Evolutionary conservation across 805 yeast genomes (phyloP), one percentile per base, ranked within the genome.

Genomic region (Ogataea paradorogensis): DNA sequence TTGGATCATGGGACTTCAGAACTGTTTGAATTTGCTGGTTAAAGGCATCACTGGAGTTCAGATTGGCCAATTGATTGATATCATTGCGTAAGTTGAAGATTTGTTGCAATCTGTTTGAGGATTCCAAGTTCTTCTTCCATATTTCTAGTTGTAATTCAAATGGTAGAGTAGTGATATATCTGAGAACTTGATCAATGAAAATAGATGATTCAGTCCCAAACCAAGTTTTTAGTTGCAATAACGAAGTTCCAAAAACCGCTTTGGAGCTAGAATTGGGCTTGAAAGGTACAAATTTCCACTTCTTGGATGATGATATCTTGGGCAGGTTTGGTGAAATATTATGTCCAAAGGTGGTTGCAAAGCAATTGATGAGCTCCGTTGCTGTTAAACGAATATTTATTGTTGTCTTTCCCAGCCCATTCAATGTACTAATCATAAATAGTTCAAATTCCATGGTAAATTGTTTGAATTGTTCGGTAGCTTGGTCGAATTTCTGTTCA

Each of bases 71-170:
- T 5, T 31, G 31, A 32, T 50, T 48, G 32, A 50, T 50, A 15
- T 32, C 30, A 14, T 33, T n/a, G 13, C 52, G 35, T 11, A 28
- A 3, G 2, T 27, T 36, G n/a, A 50, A 42, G n/a, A 50, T 20
- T 7, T 46, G 35, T 29, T 42, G 30, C 30, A 50, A 30, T 15
- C 47, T 52, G 1, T 38, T 38, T 2, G 29, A 28, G 2, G 37
- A 18, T 7, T 36, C 33, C 9, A 50, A 25, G 11, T 33, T 35
- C 15, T 31, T 45, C 4, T 37, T 42, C 54, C 54, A 50, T 15
- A 26, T 26, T 11, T 7, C 16, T 9, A 47, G 6, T 32, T 50
- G 52, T n/a, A 33, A 27, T 13, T 45, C 39, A 16, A 26, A 27
- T 3, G 45, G 15, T 15, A 47, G 28, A 15, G 29, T 10, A 10